Conservation (phyloP, 805 yeast genomes). For the Candida hungchunana region DNA sequence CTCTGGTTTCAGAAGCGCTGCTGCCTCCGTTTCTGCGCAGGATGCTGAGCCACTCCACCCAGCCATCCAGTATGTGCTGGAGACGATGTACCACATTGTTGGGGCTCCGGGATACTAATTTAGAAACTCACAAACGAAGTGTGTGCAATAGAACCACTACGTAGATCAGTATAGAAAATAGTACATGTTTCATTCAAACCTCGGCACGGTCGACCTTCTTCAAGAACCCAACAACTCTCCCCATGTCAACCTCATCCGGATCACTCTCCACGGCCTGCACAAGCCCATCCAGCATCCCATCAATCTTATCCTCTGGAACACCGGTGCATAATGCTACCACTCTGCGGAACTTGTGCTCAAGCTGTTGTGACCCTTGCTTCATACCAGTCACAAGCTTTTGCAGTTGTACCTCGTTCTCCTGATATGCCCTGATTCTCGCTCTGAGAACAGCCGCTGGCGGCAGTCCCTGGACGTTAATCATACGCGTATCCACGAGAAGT, state of each 20-base stretch:
- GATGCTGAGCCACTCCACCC: slow-evolving; percentile 21
- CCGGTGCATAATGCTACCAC: slow-evolving; percentile 90
- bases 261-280: slow-evolving; percentile 89
- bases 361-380: slow-evolving; percentile 46
- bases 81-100: slow-evolving; percentile 29
- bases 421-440: slow-evolving; percentile 81
- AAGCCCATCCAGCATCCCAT: slow-evolving; percentile 74
- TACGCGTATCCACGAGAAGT: slow-evolving; percentile 17
- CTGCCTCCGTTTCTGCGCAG: slow-evolving; percentile 14
- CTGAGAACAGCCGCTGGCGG: slow-evolving; percentile 46
- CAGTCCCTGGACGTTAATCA: slow-evolving; percentile 24
- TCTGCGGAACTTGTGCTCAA: slow-evolving; percentile 76
- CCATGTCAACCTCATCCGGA: slow-evolving; percentile 61
- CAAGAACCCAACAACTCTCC: slow-evolving; percentile 50
- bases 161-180: slow-evolving; percentile 1
- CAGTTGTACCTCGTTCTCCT: slow-evolving; percentile 59
- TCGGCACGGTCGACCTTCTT: slow-evolving; percentile 37
- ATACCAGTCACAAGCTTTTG: slow-evolving; percentile 48
- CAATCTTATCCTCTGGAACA: slow-evolving; percentile 76
- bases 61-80: slow-evolving; percentile 27
- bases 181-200: not conserved
- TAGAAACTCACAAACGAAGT: too few species aligned
- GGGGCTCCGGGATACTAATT: slow-evolving; percentile 26
- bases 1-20: slow-evolving; percentile 51
- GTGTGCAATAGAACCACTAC: too few species aligned